Percentiles rank a stretch among this genome's conserved stretches.
Conservation (phyloP, 768 basidiomycete species). For the Rhizopogon sp. region DNA sequence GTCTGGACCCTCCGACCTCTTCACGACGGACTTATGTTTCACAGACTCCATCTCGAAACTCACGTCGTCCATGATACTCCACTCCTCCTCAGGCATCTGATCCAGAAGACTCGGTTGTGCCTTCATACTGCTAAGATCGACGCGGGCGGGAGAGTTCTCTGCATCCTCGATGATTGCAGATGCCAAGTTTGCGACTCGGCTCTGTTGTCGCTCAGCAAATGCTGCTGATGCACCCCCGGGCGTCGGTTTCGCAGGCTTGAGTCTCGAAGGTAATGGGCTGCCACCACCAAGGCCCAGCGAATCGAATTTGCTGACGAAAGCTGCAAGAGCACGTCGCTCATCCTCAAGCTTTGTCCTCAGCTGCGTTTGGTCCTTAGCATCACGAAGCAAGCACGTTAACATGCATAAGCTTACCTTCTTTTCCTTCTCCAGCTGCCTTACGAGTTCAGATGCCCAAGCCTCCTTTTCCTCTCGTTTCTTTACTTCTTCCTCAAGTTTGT, state of each 20-base stretch:
- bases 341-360: conserved; percentile 62
- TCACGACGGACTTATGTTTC: conserved; percentile 20
- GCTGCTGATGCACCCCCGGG: conserved; percentile 47
- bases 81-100: conserved; percentile 56
- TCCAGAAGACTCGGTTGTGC: conserved; percentile 50
- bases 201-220: conserved; percentile 43
- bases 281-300: conserved; percentile 51
- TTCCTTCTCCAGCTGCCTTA: conserved; percentile 75
- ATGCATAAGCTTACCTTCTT: conserved; percentile 44
- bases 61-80: conserved; percentile 39
- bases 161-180: conserved; percentile 27
- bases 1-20: conserved; percentile 26
- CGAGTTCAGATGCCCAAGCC: conserved; percentile 69
- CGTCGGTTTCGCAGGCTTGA: conserved; percentile 44
- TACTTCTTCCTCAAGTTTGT: conserved; percentile 52
- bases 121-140: conserved; percentile 29
- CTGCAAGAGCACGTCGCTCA: conserved; percentile 70
- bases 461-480: conserved; percentile 64
- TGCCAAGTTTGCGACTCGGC: conserved; percentile 22
- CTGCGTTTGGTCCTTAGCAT: conserved; percentile 24
- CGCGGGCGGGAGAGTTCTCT: conserved; percentile 48
- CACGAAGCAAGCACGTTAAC: not conserved
- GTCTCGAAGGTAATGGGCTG: conserved; percentile 32
- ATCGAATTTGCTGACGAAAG: conserved; percentile 83
- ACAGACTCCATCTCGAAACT: conserved; percentile 45